Conservation (phyloP, 768 basidiomycete species). For the Leccinum pellstonianum region DNA sequence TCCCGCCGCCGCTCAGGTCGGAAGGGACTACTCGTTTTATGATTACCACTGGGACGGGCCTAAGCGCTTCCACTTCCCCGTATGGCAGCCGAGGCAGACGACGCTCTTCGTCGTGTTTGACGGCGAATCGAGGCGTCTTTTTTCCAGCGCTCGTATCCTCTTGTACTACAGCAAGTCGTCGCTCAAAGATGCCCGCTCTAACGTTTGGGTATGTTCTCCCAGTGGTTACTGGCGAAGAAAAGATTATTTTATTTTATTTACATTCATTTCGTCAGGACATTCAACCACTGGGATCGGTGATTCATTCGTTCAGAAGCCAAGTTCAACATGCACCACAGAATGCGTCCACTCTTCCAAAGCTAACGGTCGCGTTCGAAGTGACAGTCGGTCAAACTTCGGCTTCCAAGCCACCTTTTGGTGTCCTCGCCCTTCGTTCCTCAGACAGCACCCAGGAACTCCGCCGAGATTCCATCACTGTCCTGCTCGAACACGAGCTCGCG, state of each 20-base stretch:
- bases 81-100: constrained; percentile 26
- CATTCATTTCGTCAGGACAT: constrained; percentile 14
- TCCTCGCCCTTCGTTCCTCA: no score
- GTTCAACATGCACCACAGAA: constrained; percentile 9
- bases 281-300: constrained; percentile 12
- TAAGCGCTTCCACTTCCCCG: constrained; percentile 18
- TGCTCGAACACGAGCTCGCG: constrained; percentile 17
- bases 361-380: constrained; percentile 24
- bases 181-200: constrained; percentile 9
- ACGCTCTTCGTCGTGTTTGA: constrained; percentile 25
- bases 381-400: neutral
- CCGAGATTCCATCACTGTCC: constrained; percentile 4
- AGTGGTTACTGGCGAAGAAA: neutral
- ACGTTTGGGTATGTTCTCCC: constrained; percentile 21
- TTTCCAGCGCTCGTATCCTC: constrained; percentile 22
- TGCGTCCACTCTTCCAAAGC: constrained; percentile 14
- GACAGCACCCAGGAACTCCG: neutral
- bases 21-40: constrained; percentile 11
- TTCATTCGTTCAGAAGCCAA: constrained; percentile 10
- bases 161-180: constrained; percentile 15
- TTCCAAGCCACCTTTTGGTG: no score
- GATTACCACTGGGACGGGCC: constrained; percentile 27
- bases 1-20: neutral
- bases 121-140: constrained; percentile 18
- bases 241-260: neutral